These are phyloP conservation scores for Microsporum ferrugineum DNA, from an alignment of 2,329 filamentous ascomycete genomes.

Conservation along the genomic window DNA sequence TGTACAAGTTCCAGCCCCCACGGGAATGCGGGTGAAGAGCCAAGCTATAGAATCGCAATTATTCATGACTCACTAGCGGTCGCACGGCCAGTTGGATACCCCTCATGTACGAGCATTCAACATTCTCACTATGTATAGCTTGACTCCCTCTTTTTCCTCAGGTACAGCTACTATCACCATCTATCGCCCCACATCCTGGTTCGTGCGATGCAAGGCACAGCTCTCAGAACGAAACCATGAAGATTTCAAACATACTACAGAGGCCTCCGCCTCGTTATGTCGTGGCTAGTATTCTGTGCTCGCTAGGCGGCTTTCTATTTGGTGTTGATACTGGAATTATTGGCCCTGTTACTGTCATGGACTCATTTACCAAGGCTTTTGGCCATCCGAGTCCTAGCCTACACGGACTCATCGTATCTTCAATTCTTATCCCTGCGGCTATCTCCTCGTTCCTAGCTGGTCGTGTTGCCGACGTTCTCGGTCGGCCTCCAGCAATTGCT, in stretches of 20 bases:
- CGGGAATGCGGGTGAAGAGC: no score
- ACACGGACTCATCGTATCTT: slow-evolving; percentile 45
- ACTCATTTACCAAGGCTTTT: slow-evolving; percentile 36
- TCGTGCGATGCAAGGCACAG: neutral
- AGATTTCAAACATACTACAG: neutral
- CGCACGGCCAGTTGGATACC: no score
- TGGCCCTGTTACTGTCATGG: slow-evolving; percentile 46
- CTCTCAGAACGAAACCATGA: neutral
- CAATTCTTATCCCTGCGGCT: slow-evolving; percentile 43
- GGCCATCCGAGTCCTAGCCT: slow-evolving; percentile 39
- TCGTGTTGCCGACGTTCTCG: slow-evolving; percentile 41
- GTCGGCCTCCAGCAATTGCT: slow-evolving; percentile 39
- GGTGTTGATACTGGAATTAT: slow-evolving; percentile 40
- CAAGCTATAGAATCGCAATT: no score
- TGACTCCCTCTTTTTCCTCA: neutral
- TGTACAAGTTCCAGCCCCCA: no score
- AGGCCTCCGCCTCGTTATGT: neutral
- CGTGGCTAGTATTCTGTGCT: neutral
- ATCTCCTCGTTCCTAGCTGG: slow-evolving; percentile 45
- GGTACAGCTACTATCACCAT: neutral
- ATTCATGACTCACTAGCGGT: no score
- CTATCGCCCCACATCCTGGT: neutral
- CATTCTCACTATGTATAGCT: no score
- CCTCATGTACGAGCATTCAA: no score
- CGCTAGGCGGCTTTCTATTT: neutral